Base-by-base conservation (phyloP, 2,329 filamentous ascomycete species). In the Clonostachys rhizophaga region DNA sequence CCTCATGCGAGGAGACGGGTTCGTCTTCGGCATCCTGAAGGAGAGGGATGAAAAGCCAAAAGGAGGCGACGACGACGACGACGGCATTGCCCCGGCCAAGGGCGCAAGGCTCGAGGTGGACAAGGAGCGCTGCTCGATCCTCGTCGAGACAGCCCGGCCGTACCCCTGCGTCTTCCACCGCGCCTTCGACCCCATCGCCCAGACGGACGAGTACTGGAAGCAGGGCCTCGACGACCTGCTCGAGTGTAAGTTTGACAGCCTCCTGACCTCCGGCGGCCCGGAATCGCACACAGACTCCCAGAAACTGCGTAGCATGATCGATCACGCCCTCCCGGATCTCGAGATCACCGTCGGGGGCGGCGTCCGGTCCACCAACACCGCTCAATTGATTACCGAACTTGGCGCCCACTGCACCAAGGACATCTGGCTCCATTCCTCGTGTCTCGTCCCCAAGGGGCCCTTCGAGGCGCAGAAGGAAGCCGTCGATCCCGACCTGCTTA, bases 331-430 rank as follows among this genome's bases (percentile, higher is more conserved):
- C 2, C 53, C 52, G 0, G 49, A 53, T 16, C 54, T 79, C 2
- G 69, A 81, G 55, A 59, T 81, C 42, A 67, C 81, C 13, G 64
- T 78, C 5, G 77, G 77, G 1, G 78, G 78, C 1, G 77, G 78
- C 2, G 65, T 79, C 16, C 64, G 75, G 40, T 66, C 61, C 40
- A 48, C 47, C n/a, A 77, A 75, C 47, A 57, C 72, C 8, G 34
- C 17, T 7, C 45, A 48, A 3, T 46, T 72, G 9, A 55, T 59
- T 5, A 49, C 50, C 9, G 52, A 47, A 5, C 50, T 74, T 18
- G 53, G 51, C 34, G 49, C 50, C 20, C 54, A 58, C 34, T 43
- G 43, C 18, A 48, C 47, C 6, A 41, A 42, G 20, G 51, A 53
- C 36, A 56, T 70, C 5, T 75, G 68, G 66, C 64, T 78, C 41